Percentiles rank a stretch among this genome's conserved stretches.
These are phyloP conservation scores for Xylariaceae sp. DNA, from an alignment of 2,329 filamentous ascomycete genomes.

Conservation along the genomic window DNA sequence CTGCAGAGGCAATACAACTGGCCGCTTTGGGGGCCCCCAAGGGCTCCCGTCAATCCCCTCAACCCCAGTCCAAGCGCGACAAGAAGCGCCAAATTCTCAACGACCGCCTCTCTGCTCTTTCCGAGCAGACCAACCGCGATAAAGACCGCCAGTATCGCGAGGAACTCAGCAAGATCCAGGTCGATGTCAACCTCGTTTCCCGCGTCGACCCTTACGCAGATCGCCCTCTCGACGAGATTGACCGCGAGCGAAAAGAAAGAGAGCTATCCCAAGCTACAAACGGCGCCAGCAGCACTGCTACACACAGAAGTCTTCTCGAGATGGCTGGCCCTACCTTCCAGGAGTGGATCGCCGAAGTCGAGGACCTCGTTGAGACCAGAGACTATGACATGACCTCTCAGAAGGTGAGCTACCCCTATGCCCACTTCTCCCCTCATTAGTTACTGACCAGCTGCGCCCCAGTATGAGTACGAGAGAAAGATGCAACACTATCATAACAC, in stretches of 20 bases:
- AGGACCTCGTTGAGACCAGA: constrained; percentile 80
- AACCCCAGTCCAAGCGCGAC: constrained; percentile 50
- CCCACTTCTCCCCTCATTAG: neutral
- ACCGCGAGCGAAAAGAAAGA: constrained; percentile 36
- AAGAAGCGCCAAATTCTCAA: constrained; percentile 80
- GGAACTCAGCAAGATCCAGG: constrained; percentile 84
- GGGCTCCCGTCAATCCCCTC: constrained; percentile 20
- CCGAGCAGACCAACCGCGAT: constrained; percentile 73
- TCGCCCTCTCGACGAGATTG: constrained; percentile 41
- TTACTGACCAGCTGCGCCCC: constrained; percentile 14
- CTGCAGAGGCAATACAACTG: constrained; percentile 17
- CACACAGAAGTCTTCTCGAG: constrained; percentile 56
- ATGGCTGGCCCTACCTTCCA: constrained; percentile 82
- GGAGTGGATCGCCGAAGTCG: constrained; percentile 80
- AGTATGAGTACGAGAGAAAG: constrained; percentile 63
- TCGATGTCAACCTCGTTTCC: constrained; percentile 21
- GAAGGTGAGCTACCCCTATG: constrained; percentile 54
- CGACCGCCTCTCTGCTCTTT: constrained; percentile 73
- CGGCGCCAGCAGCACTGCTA: constrained; percentile 31
- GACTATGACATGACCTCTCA: constrained; percentile 79
- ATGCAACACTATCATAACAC: constrained; percentile 56
- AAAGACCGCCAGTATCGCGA: constrained; percentile 82
- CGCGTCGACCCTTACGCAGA: constrained; percentile 36
- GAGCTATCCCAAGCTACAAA: constrained; percentile 34
- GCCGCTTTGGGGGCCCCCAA: constrained; percentile 15